Evolutionary conservation across 306 rosid species (phyloP).

Genomic region (Pachyrhizus erosus): DNA sequence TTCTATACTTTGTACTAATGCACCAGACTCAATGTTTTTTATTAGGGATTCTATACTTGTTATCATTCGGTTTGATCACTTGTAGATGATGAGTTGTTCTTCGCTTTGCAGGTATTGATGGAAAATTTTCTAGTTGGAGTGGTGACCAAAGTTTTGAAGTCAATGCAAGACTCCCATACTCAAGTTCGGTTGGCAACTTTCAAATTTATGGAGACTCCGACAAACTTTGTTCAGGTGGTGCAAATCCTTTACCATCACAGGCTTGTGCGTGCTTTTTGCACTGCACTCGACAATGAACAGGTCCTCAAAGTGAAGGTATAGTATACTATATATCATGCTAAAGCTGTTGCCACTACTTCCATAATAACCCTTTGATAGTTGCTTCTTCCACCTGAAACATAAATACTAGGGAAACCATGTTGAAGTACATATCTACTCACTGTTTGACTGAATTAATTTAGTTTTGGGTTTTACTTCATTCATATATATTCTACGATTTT

Average conservation of each 20-base stretch:
- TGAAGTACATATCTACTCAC: neutral
- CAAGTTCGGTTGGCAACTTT: constrained; percentile 56
- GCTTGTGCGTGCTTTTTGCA: constrained; percentile 47
- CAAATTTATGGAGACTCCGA: constrained; percentile 47
- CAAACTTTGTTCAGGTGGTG: constrained; percentile 44
- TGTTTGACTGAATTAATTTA: constrained; percentile 3
- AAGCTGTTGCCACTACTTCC: neutral
- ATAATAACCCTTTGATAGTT: neutral
- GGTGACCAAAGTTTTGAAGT: constrained; percentile 45
- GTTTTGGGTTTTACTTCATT: constrained; percentile 22
- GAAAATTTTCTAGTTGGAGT: constrained; percentile 43
- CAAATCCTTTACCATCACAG: constrained; percentile 49
- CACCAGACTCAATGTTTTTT: neutral
- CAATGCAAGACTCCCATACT: constrained; percentile 48
- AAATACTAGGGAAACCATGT: neutral
- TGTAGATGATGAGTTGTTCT: neutral
- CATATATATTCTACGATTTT: too few species aligned
- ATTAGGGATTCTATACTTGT: neutral
- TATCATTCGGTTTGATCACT: neutral
- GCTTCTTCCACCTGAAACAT: constrained; percentile 7
- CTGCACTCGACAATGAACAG: constrained; percentile 45
- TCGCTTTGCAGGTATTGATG: constrained; percentile 38
- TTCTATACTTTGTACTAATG: too few species aligned
- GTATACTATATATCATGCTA: neutral
- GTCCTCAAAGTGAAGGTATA: constrained; percentile 50